These are phyloP conservation scores for Cryptococcus neoformans DNA, from an alignment of 1,284 basidiomycete species.

Conservation along the genomic window DNA sequence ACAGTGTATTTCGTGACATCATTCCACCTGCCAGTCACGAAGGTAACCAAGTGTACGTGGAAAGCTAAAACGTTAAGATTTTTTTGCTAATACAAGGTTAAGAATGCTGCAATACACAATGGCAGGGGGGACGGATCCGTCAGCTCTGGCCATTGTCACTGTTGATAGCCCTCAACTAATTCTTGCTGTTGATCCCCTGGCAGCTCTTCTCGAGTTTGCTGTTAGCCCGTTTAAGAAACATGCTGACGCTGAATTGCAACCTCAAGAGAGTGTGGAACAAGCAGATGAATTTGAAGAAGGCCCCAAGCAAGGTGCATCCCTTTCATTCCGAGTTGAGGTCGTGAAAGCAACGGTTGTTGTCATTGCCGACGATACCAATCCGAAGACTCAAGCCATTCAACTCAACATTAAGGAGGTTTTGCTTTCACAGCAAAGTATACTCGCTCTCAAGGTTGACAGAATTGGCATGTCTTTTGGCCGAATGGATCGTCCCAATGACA, in stretches of 20 bases:
- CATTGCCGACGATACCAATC: slow-evolving; percentile 77
- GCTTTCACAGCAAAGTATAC: slow-evolving; percentile 87
- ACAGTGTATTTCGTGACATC: slow-evolving; percentile 88
- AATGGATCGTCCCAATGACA: slow-evolving; percentile 83
- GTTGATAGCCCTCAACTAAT: slow-evolving; percentile 93
- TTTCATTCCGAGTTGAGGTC: slow-evolving; percentile 78
- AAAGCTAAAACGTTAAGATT: not conserved
- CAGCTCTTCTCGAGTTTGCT: slow-evolving; percentile 84
- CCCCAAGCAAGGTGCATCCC: slow-evolving; percentile 19
- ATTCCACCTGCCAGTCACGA: slow-evolving; percentile 87
- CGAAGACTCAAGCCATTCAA: slow-evolving; percentile 82
- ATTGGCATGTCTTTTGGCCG: slow-evolving; percentile 91
- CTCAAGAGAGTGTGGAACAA: slow-evolving; percentile 21
- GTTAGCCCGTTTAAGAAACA: slow-evolving; percentile 58
- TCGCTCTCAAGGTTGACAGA: slow-evolving; percentile 75
- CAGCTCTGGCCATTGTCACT: slow-evolving; percentile 75
- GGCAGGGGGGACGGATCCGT: slow-evolving; percentile 58
- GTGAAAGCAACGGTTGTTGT: slow-evolving; percentile 89
- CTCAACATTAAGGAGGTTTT: slow-evolving; percentile 79
- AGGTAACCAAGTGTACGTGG: slow-evolving; percentile 72
- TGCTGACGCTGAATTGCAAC: slow-evolving; percentile 3
- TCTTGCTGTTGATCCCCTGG: slow-evolving; percentile 89
- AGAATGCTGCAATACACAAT: slow-evolving; percentile 84
- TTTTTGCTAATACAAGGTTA: slow-evolving; percentile 1
- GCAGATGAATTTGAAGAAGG: slow-evolving; percentile 25